Percentiles rank a stretch among this genome's conserved stretches.
These are phyloP conservation scores for Neophaeococcomyces mojaviensis DNA, from an alignment of 2,329 filamentous ascomycete species.

Conservation along the genomic window DNA sequence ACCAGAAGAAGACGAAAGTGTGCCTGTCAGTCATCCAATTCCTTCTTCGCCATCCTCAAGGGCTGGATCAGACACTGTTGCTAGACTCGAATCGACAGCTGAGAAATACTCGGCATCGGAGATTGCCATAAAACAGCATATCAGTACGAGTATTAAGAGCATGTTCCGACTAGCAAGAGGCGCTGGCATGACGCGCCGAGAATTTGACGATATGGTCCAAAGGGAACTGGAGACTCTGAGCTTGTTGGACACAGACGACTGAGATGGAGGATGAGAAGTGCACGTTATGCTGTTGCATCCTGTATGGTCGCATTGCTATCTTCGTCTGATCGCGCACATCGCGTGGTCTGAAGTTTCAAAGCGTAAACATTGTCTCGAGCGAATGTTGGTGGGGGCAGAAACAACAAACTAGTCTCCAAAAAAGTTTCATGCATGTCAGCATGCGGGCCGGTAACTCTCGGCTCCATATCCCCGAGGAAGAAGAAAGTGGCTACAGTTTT, in stretches of 20 bases:
- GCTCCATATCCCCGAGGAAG: too few relatives aligned
- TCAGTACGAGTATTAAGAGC: constrained; percentile 56
- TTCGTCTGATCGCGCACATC: too few relatives aligned
- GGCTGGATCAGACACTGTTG: constrained; percentile 42
- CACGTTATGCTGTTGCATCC: too few relatives aligned
- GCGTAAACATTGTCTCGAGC: too few relatives aligned
- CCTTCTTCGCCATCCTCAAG: constrained; percentile 36
- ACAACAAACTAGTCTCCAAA: too few relatives aligned
- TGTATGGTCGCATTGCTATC: too few relatives aligned
- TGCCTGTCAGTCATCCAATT: constrained; percentile 35
- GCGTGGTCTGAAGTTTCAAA: too few relatives aligned
- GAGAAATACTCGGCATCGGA: constrained; percentile 48
- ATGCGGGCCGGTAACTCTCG: too few relatives aligned
- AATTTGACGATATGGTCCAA: constrained; percentile 54
- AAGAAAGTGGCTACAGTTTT: too few relatives aligned
- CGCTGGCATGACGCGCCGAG: constrained; percentile 50
- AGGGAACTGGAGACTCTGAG: constrained; percentile 52
- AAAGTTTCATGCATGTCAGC: too few relatives aligned
- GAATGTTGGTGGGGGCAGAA: too few relatives aligned
- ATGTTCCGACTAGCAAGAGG: constrained; percentile 53
- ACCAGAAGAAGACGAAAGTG: constrained; percentile 22
- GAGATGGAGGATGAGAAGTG: neutral
- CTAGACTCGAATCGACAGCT: constrained; percentile 48
- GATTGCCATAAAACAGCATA: constrained; percentile 55
- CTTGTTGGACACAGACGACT: constrained; percentile 41